phyloP scores from a whole-genome alignment of 2,329 filamentous ascomycete genomes.

The Penicillium sp. region DNA sequence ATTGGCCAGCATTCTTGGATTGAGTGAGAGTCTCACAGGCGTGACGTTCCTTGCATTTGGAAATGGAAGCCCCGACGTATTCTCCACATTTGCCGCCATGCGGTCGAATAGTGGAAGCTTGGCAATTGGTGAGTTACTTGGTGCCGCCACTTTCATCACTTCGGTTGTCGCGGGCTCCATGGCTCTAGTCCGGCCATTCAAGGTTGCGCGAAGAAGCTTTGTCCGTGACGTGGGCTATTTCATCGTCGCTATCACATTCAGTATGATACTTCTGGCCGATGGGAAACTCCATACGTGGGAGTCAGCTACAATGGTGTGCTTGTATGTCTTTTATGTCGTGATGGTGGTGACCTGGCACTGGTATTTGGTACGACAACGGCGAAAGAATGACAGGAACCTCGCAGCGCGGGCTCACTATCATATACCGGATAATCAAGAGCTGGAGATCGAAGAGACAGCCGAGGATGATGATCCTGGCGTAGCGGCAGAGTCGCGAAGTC shows the following conservation, averaged over 20 bases:
- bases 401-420: slow-evolving; percentile 72
- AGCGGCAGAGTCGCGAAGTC: slow-evolving; percentile 44
- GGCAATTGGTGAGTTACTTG: slow-evolving; percentile 90
- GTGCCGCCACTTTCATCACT: slow-evolving; percentile 92
- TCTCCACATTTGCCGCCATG: slow-evolving; percentile 98
- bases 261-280: slow-evolving; percentile 81
- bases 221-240: slow-evolving; percentile 91
- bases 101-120: slow-evolving; percentile 94
- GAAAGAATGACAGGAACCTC: slow-evolving; percentile 61
- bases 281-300: slow-evolving; percentile 84
- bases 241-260: slow-evolving; percentile 78
- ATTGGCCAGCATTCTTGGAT: slow-evolving; percentile 79
- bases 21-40: slow-evolving; percentile 93
- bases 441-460: slow-evolving; percentile 54
- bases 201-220: slow-evolving; percentile 83
- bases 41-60: slow-evolving; percentile 96
- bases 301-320: slow-evolving; percentile 81
- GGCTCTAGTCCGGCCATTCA: slow-evolving; percentile 93
- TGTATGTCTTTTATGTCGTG: slow-evolving; percentile 84
- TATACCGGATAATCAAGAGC: slow-evolving; percentile 56
- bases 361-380: slow-evolving; percentile 64
- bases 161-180: slow-evolving; percentile 95
- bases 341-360: slow-evolving; percentile 92
- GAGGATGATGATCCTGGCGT: slow-evolving; percentile 53
- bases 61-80: slow-evolving; percentile 96